Base-by-base conservation (phyloP, 2,329 filamentous ascomycete species). In the Sporothrix variecibatus region DNA sequence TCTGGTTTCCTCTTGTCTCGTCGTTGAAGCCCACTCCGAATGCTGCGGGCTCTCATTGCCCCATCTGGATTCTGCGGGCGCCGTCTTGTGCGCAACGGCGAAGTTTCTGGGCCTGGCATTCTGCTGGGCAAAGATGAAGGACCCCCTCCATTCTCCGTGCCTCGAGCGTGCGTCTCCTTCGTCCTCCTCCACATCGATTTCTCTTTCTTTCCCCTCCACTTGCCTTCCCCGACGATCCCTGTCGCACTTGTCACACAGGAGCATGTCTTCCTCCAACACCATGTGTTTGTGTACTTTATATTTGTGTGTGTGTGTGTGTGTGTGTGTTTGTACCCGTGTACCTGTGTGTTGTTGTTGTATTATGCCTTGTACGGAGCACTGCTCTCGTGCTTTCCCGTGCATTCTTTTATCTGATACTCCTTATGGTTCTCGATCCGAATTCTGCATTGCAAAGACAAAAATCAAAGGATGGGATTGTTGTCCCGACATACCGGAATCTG, bases 21-120 rank as follows among this genome's bases (percentile, higher is more conserved):
- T 26, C 51, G 1, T 46, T 46, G n/a, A 34, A 34, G 34, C 23
- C 38, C 62, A 65, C 38, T 43, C 20, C 58, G 34, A 64, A 40
- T n/a, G 58, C 58, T 64, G 60, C 7, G 23, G 60, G 31, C 60
- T 64, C 34, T 43, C 60, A 65, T 65, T 65, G 5, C 38, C 20
- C 34, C 20, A 46, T 65, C 62, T 43, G 62, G 62, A 23, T 62
- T 64, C 9, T 65, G 62, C 62, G 62, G n/a, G n/a, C 62, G 38
- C 12, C 12, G 38, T 43, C 38, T 65, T 46, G 62, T 65, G 38
- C 38, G 62, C 62, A 28, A 43, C 62, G 38, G 38, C 38, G 38
- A 38, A 65, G 38, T 28, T 28, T 43, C 60, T 43, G 34, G 34
- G 38, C 38, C 11, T 43, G 34, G n/a, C 38, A 28, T 20, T 28